Conservation (phyloP, 2,329 filamentous ascomycete species). For the Verticillium klebahnii region DNA sequence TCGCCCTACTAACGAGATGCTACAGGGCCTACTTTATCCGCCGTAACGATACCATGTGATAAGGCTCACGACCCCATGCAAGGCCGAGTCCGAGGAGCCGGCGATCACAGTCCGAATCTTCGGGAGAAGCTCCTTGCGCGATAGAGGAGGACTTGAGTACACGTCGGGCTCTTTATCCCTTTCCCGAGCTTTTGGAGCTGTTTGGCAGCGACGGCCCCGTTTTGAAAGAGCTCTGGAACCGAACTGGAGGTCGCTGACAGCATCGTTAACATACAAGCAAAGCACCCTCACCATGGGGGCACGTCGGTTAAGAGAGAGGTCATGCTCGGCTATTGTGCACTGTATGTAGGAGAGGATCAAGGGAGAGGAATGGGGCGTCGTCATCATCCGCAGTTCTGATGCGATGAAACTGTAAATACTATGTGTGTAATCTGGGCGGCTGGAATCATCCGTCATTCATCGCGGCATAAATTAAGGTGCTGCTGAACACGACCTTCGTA, state of each 20-base stretch:
- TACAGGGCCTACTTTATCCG: slow-evolving; percentile 58
- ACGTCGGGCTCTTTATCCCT: too few species aligned
- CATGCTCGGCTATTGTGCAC: neutral
- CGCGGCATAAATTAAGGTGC: neutral
- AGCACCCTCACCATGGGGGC: neutral
- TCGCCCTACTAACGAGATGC: slow-evolving; percentile 3
- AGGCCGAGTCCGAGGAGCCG: neutral
- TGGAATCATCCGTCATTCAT: neutral
- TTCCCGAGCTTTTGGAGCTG: neutral
- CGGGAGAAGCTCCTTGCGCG: neutral
- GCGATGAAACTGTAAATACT: neutral
- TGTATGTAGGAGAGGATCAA: neutral
- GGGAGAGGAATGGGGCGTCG: neutral
- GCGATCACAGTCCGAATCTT: neutral
- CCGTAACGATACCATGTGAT: slow-evolving; percentile 35
- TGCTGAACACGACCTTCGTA: neutral
- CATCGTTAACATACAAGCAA: too few species aligned
- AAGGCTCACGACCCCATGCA: neutral
- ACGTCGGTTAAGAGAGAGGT: neutral
- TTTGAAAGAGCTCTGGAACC: neutral
- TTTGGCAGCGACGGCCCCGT: neutral
- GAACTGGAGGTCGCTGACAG: neutral
- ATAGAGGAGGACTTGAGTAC: neutral
- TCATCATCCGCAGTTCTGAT: neutral
- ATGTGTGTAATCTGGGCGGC: neutral